Base-by-base conservation (phyloP, 1,284 basidiomycete genomes). In the Melampsora abietis-canadensis region DNA sequence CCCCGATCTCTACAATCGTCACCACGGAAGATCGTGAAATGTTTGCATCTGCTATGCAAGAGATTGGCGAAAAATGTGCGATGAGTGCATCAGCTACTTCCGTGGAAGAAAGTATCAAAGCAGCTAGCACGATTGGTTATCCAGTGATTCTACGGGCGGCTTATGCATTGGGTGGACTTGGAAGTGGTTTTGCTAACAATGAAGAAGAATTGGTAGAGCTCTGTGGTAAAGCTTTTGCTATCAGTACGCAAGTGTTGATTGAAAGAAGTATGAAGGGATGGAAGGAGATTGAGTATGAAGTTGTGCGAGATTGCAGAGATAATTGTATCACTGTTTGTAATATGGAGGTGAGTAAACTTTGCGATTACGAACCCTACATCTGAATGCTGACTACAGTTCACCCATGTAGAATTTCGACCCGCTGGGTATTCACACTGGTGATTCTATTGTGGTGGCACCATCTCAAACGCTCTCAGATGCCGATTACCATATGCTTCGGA, bases 251-350 rank as follows among this genome's bases (percentile, higher is more conserved):
- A 84, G 94, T 98, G 0, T 86, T 98, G 31, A 92, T 98, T 30
- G 95, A 98, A 85, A 95, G 89, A 86, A 94, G 92, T 81, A 98
- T 98, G 94, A 97, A 98, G 84, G 95, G 95, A 15, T 98, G 94
- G 94, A 98, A 98, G 84, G 95, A 98, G 85, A 93, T 98, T 79
- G 95, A 98, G 84, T 98, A 98, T 80, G 95, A 98, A 83, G 95
- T 98, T 67, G 95, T 98, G n/a, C 87, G 95, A 76, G 95, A 98
- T 84, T 96, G 93, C 84, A 87, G 92, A 78, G 91, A 98, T 83
- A 96, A 96, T 83, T 97, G 94, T 82, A 98, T 98, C 84, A 97
- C 94, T 0, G 94, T 98, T 77, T 98, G 96, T 84, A 98, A 98
- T 85, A 98, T 98, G 95, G 94, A 98, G 91, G 93, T 92, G 75